Conservation (phyloP, 331 rosid species). For the Saraca asoca region DNA sequence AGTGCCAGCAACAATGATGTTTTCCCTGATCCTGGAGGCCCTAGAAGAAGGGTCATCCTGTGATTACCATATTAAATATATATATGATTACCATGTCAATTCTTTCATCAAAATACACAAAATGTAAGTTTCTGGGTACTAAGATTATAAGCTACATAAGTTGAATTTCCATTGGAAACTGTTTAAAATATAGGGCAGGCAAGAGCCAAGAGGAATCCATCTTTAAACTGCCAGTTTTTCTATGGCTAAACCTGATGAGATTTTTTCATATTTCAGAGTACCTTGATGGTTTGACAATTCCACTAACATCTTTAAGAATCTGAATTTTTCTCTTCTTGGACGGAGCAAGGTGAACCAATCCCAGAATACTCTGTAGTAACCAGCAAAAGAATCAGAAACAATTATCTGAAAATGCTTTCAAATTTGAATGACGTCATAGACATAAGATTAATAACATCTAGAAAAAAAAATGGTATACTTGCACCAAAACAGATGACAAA, state of each 20-base stretch:
- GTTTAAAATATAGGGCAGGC: not conserved
- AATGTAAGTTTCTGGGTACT: not conserved
- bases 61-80: constrained; percentile 17
- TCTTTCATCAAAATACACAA: not conserved
- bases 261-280: not conserved
- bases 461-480: too few species aligned
- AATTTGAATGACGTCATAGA: not conserved
- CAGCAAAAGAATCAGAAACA: constrained; percentile 11
- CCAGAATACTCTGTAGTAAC: constrained; percentile 48
- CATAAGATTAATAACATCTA: not conserved
- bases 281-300: constrained; percentile 80
- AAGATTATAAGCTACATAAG: not conserved
- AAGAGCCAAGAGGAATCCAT: not conserved
- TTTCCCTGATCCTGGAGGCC: constrained; percentile 84
- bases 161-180: not conserved
- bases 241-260: not conserved
- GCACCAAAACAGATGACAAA: too few species aligned
- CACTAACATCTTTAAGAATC: constrained; percentile 68
- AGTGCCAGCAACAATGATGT: constrained; percentile 76
- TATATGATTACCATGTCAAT: too few species aligned
- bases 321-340: constrained; percentile 68
- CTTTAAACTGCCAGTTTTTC: not conserved
- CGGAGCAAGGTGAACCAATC: constrained; percentile 59
- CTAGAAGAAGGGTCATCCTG: constrained; percentile 89
- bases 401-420: not conserved